Evolutionary conservation across 2,329 filamentous ascomycete genomes (phyloP).

Genomic region (Seiridium cupressi): DNA sequence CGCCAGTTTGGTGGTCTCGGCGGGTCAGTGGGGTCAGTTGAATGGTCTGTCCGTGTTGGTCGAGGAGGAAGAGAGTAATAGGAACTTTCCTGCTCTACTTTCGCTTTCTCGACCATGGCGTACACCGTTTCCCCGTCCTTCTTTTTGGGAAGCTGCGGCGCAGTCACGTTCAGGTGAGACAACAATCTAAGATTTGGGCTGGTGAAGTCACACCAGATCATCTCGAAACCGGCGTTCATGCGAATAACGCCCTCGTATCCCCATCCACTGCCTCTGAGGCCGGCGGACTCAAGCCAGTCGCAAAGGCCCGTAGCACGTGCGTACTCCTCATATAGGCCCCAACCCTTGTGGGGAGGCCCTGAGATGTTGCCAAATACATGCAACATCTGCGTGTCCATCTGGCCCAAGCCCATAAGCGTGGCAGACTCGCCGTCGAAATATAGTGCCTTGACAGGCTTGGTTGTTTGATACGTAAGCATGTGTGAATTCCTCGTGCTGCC

Average conservation of each 20-base stretch:
- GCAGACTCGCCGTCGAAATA: conserved; percentile 52
- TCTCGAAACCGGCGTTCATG: conserved; percentile 51
- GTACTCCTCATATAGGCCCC: conserved; percentile 44
- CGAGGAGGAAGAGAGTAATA: conserved; percentile 34
- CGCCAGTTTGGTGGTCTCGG: conserved; percentile 37
- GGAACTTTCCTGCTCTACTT: conserved; percentile 16
- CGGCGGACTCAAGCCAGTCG: conserved; percentile 37
- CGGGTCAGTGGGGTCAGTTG: conserved; percentile 30
- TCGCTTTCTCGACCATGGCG: not conserved
- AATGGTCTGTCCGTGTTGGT: conserved; percentile 33
- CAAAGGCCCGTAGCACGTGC: conserved; percentile 44
- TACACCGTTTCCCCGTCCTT: conserved; percentile 8
- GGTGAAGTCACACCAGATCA: conserved; percentile 51
- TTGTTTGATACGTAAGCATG: conserved; percentile 48
- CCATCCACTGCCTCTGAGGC: conserved; percentile 43
- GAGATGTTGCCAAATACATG: conserved; percentile 45
- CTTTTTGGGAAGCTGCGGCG: conserved; percentile 31
- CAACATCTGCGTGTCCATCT: conserved; percentile 48
- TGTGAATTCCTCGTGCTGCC: conserved; percentile 39
- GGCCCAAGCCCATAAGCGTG: conserved; percentile 42
- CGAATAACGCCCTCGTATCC: conserved; percentile 48
- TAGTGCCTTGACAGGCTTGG: conserved; percentile 36
- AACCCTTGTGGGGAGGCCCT: conserved; percentile 26
- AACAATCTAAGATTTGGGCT: conserved; percentile 41
- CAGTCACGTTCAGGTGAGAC: conserved; percentile 43